Evolutionary conservation across 2,329 filamentous ascomycete species (phyloP).

Genomic region (Aspergillus caelatus): DNA sequence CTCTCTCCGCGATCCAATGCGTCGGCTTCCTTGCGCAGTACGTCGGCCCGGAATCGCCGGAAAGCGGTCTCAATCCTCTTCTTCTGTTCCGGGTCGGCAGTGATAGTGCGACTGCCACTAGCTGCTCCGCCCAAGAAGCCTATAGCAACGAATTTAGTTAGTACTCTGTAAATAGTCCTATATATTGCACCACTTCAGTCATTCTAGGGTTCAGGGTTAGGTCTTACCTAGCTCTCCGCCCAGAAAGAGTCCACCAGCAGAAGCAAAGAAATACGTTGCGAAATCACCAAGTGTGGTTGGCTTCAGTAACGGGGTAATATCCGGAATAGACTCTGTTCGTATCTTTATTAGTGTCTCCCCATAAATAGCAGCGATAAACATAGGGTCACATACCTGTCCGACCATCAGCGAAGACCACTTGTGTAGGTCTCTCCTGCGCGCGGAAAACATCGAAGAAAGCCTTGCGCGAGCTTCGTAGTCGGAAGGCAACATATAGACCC

Average conservation of each 20-base stretch:
- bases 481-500: constrained; percentile 60
- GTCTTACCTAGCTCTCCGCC: constrained; percentile 59
- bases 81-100: constrained; percentile 55
- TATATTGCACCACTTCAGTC: not conserved
- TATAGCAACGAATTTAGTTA: not conserved
- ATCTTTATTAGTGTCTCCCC: not conserved
- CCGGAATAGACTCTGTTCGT: constrained; percentile 60
- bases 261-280: constrained; percentile 66
- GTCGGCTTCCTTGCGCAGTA: constrained; percentile 62
- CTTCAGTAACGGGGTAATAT: constrained; percentile 60
- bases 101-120: constrained; percentile 57
- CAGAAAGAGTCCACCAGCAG: constrained; percentile 63
- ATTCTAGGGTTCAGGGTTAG: not conserved
- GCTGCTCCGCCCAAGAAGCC: constrained; percentile 62
- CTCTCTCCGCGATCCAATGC: constrained; percentile 51
- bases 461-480: constrained; percentile 58
- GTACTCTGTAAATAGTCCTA: not conserved
- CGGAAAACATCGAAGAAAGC: constrained; percentile 66
- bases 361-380: fast-evolving
- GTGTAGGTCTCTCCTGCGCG: constrained; percentile 62
- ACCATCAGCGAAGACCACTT: constrained; percentile 65
- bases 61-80: constrained; percentile 66
- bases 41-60: constrained; percentile 63
- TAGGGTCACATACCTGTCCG: constrained; percentile 49
- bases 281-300: constrained; percentile 63